Evolutionary conservation across 139 green algal genomes (phyloP), one percentile per base, ranked within the genome.

Genomic region (Chlorella sp.): DNA sequence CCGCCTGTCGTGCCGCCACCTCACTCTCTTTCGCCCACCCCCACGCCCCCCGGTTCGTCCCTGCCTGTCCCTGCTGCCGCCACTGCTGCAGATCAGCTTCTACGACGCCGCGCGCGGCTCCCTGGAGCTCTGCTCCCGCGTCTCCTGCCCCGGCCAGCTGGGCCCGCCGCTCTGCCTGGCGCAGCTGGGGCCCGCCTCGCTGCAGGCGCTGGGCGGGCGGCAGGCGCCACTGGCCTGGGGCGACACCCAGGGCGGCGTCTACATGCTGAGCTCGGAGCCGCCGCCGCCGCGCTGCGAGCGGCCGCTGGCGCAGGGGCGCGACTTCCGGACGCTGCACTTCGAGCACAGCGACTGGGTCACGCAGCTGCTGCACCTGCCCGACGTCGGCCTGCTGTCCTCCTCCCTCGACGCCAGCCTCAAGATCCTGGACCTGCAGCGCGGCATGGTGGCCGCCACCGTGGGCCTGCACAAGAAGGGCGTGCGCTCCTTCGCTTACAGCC

Each of bases 301-400:
- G 7, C 38, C 17, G n/a, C n/a, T 75, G 69, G 27, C 23, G 38
- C 27, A 51, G 5, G 5, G 91, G 66, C 81, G 88, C 72, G 88
- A 93, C 79, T 92, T 87, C 74, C 83, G 88, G 56, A 87, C 85
- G 56, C 83, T 94, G 41, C 86, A 93, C 74, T 72, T 89, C 41
- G 87, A 91, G n/a, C 91, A 96, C 68, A 79, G 23, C 1, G 91
- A 96, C 75, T 96, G 91, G 91, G 84, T 96, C 38, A 93, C 87
- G 31, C 80, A 88, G 71, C 79, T 94, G 67, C n/a, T 76, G 38
- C 59, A 77, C 29, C 61, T 73, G 43, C 67, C 45, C 64, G 72
- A 94, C 50, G 83, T 94, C 45, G 92, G 90, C 4, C 80, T 97
- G 27, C 83, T 97, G 5, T 88, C 48, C 33, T 86, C 77, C 69